Percentiles rank a stretch among this genome's conserved stretches.
phyloP scores from a whole-genome alignment of 2,329 filamentous ascomycete genomes.

The Atkinsonella texensis region DNA sequence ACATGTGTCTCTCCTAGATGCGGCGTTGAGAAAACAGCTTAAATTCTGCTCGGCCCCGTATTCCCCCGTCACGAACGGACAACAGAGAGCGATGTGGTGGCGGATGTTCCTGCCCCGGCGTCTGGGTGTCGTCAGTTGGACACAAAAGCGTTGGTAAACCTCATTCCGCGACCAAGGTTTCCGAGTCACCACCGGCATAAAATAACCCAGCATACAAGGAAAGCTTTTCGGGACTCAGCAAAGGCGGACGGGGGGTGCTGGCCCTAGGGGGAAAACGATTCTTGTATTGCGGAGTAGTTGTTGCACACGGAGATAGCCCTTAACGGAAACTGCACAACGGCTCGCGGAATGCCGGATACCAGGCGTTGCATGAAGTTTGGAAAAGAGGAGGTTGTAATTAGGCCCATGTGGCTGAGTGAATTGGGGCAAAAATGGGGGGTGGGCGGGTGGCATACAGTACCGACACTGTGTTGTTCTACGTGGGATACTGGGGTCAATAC shows the following conservation, averaged over 20 bases:
- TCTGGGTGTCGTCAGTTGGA: not conserved
- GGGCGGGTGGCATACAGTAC: too few relatives aligned
- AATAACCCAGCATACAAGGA: not conserved
- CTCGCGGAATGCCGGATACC: not conserved
- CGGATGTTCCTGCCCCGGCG: not conserved
- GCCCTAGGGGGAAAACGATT: not conserved
- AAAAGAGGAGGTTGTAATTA: conserved; percentile 5
- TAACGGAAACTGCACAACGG: not conserved
- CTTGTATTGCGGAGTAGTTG: not conserved
- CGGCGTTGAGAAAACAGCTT: not conserved
- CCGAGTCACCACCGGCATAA: not conserved
- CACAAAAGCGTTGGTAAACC: not conserved
- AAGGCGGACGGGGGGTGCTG: not conserved
- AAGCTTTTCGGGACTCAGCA: not conserved
- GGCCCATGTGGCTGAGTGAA: conserved; percentile 1
- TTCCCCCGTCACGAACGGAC: not conserved
- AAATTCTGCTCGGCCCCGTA: not conserved
- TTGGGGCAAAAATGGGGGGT: conserved; percentile 3
- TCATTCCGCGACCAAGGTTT: not conserved
- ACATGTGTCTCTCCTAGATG: not conserved
- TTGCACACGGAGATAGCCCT: not conserved
- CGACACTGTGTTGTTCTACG: not conserved
- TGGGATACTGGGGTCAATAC: too few relatives aligned
- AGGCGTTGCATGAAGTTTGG: not conserved
- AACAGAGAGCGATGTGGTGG: not conserved